Conservation (phyloP, 495 filamentous ascomycete species). For the Penicillium diatomitis region DNA sequence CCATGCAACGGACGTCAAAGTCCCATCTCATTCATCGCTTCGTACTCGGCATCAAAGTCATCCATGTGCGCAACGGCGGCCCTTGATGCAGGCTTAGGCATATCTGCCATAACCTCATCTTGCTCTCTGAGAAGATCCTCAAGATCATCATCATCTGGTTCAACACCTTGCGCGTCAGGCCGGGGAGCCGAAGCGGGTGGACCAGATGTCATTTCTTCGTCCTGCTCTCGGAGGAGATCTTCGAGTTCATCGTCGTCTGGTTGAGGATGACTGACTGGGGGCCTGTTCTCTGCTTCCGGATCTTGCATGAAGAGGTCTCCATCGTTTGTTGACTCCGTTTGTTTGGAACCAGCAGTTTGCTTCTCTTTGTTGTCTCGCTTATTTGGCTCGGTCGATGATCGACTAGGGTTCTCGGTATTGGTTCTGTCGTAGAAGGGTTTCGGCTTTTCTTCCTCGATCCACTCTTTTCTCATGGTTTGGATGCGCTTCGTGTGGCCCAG, state of each 20-base stretch:
- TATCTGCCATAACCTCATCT: slow-evolving; percentile 7
- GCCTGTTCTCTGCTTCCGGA: slow-evolving; percentile 6
- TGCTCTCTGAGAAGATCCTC: slow-evolving; percentile 30
- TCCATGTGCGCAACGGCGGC: not conserved
- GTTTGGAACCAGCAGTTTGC: not conserved
- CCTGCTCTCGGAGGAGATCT: slow-evolving; percentile 27
- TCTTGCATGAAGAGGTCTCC: slow-evolving; percentile 23
- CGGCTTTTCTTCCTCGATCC: slow-evolving; percentile 68
- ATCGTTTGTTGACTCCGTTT: slow-evolving; percentile 1
- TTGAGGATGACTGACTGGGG: slow-evolving; percentile 7
- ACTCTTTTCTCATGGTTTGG: slow-evolving; percentile 65
- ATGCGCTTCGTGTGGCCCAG: slow-evolving; percentile 71
- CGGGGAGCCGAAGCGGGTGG: too few relatives aligned
- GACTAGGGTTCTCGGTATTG: not conserved
- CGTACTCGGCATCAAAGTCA: slow-evolving; percentile 23
- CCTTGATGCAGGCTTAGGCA: not conserved
- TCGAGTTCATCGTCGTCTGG: slow-evolving; percentile 32
- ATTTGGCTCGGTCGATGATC: slow-evolving; percentile 1
- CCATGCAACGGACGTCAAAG: slow-evolving; percentile 2
- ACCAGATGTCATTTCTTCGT: slow-evolving; percentile 3
- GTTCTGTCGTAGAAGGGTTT: slow-evolving; percentile 5
- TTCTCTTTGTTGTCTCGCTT: not conserved
- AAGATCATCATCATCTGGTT: slow-evolving; percentile 28
- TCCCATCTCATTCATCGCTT: slow-evolving; percentile 26
- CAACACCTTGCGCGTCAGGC: not conserved